These are phyloP conservation scores for Yamadazyma blattariae DNA, from an alignment of 1,139 yeast species.

Conservation along the genomic window DNA sequence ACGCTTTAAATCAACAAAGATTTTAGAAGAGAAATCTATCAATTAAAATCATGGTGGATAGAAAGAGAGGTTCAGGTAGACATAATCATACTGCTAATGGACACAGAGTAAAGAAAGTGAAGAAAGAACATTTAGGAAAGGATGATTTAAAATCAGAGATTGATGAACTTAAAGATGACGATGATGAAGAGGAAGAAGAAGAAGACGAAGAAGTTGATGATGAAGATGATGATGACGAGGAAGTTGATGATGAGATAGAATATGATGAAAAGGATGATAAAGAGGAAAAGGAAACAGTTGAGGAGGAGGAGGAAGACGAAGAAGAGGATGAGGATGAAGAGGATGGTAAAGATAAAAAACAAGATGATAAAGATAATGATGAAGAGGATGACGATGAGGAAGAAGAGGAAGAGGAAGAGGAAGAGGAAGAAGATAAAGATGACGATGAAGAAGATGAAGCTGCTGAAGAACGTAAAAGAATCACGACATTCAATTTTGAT, in stretches of 20 bases:
- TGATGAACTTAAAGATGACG: conserved; percentile 5
- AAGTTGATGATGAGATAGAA: too few species aligned
- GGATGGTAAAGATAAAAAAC: conserved; percentile 10
- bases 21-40: background rate
- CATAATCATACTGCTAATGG: conserved; percentile 29
- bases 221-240: conserved; percentile 14
- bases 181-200: conserved; percentile 11
- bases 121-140: conserved; percentile 6
- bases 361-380: conserved; percentile 9
- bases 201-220: conserved; percentile 8
- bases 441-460: conserved; percentile 46
- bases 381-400: conserved; percentile 16
- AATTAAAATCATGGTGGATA: conserved; percentile 25
- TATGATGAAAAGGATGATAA: conserved; percentile 20
- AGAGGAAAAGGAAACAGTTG: conserved; percentile 21
- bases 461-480: conserved; percentile 54
- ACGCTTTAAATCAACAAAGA: too few species aligned
- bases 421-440: conserved; percentile 30
- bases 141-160: conserved; percentile 7
- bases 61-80: conserved; percentile 26
- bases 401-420: conserved; percentile 19
- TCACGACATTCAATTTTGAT: conserved; percentile 51
- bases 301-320: conserved; percentile 4
- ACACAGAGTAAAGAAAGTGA: conserved; percentile 23
- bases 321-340: conserved; percentile 9